These are phyloP conservation scores for Glaciozyma antarctica DNA, from an alignment of 768 basidiomycete genomes.

Conservation along the genomic window DNA sequence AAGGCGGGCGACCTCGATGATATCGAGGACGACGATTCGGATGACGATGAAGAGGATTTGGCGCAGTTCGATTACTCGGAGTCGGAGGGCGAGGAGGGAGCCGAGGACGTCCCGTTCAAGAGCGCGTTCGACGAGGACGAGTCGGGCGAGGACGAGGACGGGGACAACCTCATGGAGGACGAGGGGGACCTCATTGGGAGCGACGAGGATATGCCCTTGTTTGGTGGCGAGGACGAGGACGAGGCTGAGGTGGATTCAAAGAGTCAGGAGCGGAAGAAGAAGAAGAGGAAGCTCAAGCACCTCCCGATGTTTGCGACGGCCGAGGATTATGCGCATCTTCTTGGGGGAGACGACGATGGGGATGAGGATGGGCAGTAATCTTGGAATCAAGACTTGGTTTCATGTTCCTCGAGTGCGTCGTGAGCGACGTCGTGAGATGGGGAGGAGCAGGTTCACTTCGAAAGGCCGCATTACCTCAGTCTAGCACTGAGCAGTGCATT, in stretches of 20 bases:
- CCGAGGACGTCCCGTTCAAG: constrained; percentile 17
- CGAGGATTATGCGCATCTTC: constrained; percentile 33
- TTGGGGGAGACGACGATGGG: constrained; percentile 30
- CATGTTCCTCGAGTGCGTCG: too few relatives aligned
- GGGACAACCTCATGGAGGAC: constrained; percentile 30
- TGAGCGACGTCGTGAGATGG: too few relatives aligned
- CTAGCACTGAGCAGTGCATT: too few relatives aligned
- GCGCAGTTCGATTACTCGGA: constrained; percentile 23
- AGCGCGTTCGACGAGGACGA: constrained; percentile 31
- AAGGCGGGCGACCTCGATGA: constrained; percentile 14
- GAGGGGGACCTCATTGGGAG: constrained; percentile 28
- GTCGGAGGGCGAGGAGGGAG: constrained; percentile 16
- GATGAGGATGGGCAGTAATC: background rate
- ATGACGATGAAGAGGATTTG: constrained; percentile 21
- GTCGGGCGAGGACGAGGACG: constrained; percentile 19
- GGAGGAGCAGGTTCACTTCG: too few relatives aligned
- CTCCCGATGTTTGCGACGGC: constrained; percentile 35
- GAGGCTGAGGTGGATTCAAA: background rate
- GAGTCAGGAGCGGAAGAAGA: constrained; percentile 10
- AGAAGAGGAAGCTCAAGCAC: constrained; percentile 33
- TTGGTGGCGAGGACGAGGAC: background rate
- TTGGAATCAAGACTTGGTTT: background rate
- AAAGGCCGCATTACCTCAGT: too few relatives aligned
- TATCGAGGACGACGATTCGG: constrained; percentile 7
- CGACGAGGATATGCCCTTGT: constrained; percentile 25